Evolutionary conservation across 2,329 filamentous ascomycete genomes (phyloP).

Genomic region (Penicillium sp.): DNA sequence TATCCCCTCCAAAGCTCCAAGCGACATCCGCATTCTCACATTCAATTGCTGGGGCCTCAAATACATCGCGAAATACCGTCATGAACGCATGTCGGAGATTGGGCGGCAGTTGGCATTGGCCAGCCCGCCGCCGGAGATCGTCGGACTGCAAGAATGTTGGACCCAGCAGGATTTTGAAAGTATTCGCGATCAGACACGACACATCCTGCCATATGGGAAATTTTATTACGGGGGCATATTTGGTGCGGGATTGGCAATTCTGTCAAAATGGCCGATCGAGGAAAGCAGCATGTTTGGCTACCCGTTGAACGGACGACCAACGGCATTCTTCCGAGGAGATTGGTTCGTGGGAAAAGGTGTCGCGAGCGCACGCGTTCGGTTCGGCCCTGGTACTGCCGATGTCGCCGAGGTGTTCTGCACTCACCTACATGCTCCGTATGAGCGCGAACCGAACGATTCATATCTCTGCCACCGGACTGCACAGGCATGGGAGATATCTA

Average conservation of each 20-base stretch:
- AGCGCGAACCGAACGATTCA: conserved; percentile 72
- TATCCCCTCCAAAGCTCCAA: conserved; percentile 39
- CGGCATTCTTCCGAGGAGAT: conserved; percentile 89
- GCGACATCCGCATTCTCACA: conserved; percentile 73
- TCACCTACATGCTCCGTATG: conserved; percentile 86
- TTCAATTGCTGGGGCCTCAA: conserved; percentile 98
- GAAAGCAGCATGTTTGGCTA: conserved; percentile 84
- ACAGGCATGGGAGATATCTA: conserved; percentile 92
- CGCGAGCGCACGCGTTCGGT: conserved; percentile 74
- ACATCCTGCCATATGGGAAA: conserved; percentile 82
- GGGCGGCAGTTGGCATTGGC: conserved; percentile 71
- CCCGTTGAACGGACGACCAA: conserved; percentile 87
- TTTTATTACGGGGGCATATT: conserved; percentile 90
- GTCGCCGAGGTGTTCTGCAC: conserved; percentile 89
- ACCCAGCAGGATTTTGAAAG: conserved; percentile 77
- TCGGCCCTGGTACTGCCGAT: conserved; percentile 63
- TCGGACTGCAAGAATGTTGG: conserved; percentile 95
- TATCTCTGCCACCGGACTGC: conserved; percentile 88
- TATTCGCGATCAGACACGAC: conserved; percentile 70
- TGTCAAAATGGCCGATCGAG: conserved; percentile 89
- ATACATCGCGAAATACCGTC: conserved; percentile 73
- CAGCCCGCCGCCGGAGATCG: conserved; percentile 72
- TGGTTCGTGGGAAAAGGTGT: conserved; percentile 97
- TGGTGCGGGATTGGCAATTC: conserved; percentile 81
- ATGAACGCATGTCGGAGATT: conserved; percentile 77